Base-by-base conservation (phyloP, 345 rosid species). In the Rhodamnia argentea region DNA sequence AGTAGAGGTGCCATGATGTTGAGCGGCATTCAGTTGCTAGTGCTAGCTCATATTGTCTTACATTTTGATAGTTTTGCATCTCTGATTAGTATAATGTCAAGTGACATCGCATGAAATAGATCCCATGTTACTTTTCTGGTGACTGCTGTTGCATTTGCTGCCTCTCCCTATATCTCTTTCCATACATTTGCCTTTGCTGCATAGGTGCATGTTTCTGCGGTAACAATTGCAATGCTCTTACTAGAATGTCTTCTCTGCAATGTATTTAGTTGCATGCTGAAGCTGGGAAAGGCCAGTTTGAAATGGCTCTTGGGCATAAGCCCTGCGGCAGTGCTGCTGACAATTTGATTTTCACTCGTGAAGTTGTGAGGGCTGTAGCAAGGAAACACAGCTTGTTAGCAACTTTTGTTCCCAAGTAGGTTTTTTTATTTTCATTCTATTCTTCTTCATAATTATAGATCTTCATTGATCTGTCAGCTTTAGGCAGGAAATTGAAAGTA, bases 251-350 rank as follows among this genome's bases (percentile, higher is more conserved):
- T 87, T 27, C 83, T 53, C 42, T 59, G 76, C 47, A 18, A 87
- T 32, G 60, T 44, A 70, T 74, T 62, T 81, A 97, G 99, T 85
- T 97, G 82, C 99, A 96, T 88, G 92, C 95, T 37, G 99, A 97
- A 92, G 90, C 96, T 86, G 99, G 97, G 86, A 94, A 93, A 89
- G 99, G 99, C 84, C 99, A 97, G 88, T 94, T 92, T 91, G 99
- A 97, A 91, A 62, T 96, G 51, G 94, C 96, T 83, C 70, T 97
- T 82, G 98, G 93, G 76, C 92, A 97, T 88, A 89, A 91, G 58
- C 44, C 90, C 42, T 88, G 95, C 86, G 52, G 88, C 23, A n/a
- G 58, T 74, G 95, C 99, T 85, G 98, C 99, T 22, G 98, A 97
- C 87, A 92, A 95, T 83, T 90, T 97, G 90, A 93, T 97, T 82